Base-by-base conservation (phyloP, 345 rosid species). In the Syzygium jambos region DNA sequence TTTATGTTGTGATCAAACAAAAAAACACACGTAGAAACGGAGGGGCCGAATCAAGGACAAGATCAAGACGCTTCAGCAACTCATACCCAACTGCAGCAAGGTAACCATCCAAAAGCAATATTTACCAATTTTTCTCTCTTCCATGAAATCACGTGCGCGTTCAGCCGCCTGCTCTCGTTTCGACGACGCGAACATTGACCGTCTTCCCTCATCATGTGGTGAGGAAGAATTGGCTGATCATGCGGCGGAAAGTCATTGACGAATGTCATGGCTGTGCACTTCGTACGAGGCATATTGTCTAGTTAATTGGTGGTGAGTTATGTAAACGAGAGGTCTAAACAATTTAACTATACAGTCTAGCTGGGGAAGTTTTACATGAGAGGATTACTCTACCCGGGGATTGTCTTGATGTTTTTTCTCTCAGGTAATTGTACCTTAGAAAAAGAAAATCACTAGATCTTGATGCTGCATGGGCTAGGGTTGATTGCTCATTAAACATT, bases 71-170 rank as follows among this genome's bases (percentile, higher is more conserved):
- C 84, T 91, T 84, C 86, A 84, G 86, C 89, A 85, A n/a, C 57
- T 89, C 43, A 19, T 89, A 52, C 91, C 92, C 54, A 63, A 89
- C 61, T 63, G 86, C 52, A 51, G 80, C 85, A 91, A 86, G 91
- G 92, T 89, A n/a, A 34, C 61, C 13, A 38, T 4, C 51, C 34
- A n/a, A 61, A 13, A 61, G n/a, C 73, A 38, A 55, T 59, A 41
- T 61, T 85, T n/a, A 19, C 17, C 34, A n/a, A 23, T n/a, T 27
- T 23, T 65, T 61, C 23, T 57, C 54, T 30, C 16, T 1, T 46
- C 49, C 38, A 13, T 38, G 59, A 85, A 19, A 38, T 53, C 61
- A 57, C 29, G 49, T 41, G 23, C 46, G 6, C 25, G 12, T 9
- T 25, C 86, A 85, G 7, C 46, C 22, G 12, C 17, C 46, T 16